phyloP scores from a whole-genome alignment of 306 rosid genomes.

The Quercus bicolor region DNA sequence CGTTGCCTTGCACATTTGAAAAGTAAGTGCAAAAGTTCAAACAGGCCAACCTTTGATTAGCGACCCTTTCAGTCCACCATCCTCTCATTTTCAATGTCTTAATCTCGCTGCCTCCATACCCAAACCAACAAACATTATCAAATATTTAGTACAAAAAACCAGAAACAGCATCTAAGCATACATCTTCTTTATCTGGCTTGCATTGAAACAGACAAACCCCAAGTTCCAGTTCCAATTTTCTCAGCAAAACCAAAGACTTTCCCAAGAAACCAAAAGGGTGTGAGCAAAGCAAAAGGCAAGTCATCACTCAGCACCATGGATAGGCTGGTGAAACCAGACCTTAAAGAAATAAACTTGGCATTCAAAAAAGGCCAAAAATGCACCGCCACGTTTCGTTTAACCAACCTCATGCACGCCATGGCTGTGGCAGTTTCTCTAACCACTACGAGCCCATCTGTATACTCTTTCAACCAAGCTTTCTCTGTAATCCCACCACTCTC shows the following conservation, averaged over 20 bases:
- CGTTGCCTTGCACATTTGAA: too few species aligned
- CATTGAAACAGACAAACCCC: conserved; percentile 1
- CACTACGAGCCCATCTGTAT: conserved; percentile 54
- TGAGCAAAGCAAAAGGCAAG: neutral
- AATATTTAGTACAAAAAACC: too few species aligned
- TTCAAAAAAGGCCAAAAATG: conserved; percentile 60
- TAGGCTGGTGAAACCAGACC: conserved; percentile 77
- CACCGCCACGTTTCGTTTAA: conserved; percentile 52
- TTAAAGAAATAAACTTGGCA: conserved; percentile 54
- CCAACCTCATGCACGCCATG: conserved; percentile 96
- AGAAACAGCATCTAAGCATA: too few species aligned
- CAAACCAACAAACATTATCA: neutral
- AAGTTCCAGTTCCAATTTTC: neutral
- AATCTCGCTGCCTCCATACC: neutral
- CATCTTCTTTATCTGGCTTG: neutral
- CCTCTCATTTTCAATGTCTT: neutral
- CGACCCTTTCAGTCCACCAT: neutral
- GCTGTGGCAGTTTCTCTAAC: conserved; percentile 81
- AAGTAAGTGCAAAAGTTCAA: too few species aligned
- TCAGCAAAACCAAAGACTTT: neutral
- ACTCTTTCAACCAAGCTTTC: conserved; percentile 45
- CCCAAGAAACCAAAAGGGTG: neutral
- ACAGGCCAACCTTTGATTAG: neutral
- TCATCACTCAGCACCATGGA: conserved; percentile 48
- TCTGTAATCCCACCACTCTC: conserved; percentile 75